A percentile compares a stretch with the other conserved stretches of the same genome.
Conservation (phyloP, 208 protist genomes). For the Leptomonas seymouri region DNA sequence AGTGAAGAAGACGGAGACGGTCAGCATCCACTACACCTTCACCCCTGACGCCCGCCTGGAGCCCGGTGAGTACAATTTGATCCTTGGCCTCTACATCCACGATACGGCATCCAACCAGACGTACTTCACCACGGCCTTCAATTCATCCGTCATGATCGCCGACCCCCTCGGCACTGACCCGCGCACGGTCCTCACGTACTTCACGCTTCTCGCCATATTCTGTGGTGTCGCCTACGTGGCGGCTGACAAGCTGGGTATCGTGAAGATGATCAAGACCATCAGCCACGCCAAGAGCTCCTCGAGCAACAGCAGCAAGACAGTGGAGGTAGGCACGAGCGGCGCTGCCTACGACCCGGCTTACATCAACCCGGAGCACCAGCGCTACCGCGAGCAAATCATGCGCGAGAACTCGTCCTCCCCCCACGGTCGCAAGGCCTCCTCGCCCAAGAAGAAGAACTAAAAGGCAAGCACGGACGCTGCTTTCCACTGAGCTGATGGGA, state of each 20-base stretch:
- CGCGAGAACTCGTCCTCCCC: constrained; percentile 51
- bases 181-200: constrained; percentile 81
- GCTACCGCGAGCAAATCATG: constrained; percentile 71
- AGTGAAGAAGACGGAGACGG: constrained; percentile 61
- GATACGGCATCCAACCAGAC: constrained; percentile 68
- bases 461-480: background rate
- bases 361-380: constrained; percentile 78
- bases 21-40: constrained; percentile 85
- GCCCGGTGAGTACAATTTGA: constrained; percentile 82
- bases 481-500: no score
- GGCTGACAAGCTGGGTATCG: constrained; percentile 47
- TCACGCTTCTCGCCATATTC: constrained; percentile 74
- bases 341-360: constrained; percentile 80
- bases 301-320: constrained; percentile 2
- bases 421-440: constrained; percentile 29
- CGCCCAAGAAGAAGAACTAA: constrained; percentile 61
- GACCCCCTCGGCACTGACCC: constrained; percentile 79
- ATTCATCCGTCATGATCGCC: constrained; percentile 69
- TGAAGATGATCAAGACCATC: constrained; percentile 41
- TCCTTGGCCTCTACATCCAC: constrained; percentile 79
- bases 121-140: constrained; percentile 72
- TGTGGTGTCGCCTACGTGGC: constrained; percentile 53
- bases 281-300: constrained; percentile 14
- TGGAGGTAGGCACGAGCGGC: constrained; percentile 48
- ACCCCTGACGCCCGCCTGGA: constrained; percentile 70